Evolutionary conservation across 805 yeast species (phyloP).

Genomic region (Metschnikowia chrysomelidarum): DNA sequence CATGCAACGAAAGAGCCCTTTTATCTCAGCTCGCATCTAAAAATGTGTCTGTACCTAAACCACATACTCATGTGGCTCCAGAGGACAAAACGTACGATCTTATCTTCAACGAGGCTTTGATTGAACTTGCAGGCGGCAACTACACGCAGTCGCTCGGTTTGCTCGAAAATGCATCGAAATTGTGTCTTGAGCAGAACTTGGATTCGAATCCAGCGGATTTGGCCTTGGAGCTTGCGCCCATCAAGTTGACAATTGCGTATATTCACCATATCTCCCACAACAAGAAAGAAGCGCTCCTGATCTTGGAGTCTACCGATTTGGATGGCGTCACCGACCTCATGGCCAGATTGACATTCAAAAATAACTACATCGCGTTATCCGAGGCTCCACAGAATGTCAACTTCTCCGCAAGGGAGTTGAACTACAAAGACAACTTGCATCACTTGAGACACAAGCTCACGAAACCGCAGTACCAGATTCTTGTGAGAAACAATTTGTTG

Average conservation of each 20-base stretch:
- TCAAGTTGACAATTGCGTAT: slow-evolving; percentile 58
- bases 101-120: slow-evolving; percentile 57
- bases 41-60: background rate
- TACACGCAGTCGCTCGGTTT: slow-evolving; percentile 38
- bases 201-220: slow-evolving; percentile 44
- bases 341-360: slow-evolving; percentile 41
- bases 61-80: slow-evolving; percentile 10
- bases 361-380: slow-evolving; percentile 40
- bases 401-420: slow-evolving; percentile 33
- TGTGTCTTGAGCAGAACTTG: slow-evolving; percentile 37
- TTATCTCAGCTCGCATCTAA: slow-evolving; percentile 45
- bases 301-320: slow-evolving; percentile 20
- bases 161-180: slow-evolving; percentile 45
- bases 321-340: slow-evolving; percentile 36
- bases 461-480: slow-evolving; percentile 36
- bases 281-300: slow-evolving; percentile 8
- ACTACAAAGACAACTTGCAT: slow-evolving; percentile 25
- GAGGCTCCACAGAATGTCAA: slow-evolving; percentile 15
- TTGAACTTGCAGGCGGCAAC: slow-evolving; percentile 43
- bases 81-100: slow-evolving; percentile 50
- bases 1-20: slow-evolving; percentile 68
- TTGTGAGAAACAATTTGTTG: slow-evolving; percentile 45
- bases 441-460: slow-evolving; percentile 25
- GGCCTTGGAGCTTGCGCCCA: slow-evolving; percentile 55
- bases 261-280: slow-evolving; percentile 34